Evolutionary conservation across 1,139 yeast species (phyloP).

Genomic region (Lodderomyces orthopsilosis): DNA sequence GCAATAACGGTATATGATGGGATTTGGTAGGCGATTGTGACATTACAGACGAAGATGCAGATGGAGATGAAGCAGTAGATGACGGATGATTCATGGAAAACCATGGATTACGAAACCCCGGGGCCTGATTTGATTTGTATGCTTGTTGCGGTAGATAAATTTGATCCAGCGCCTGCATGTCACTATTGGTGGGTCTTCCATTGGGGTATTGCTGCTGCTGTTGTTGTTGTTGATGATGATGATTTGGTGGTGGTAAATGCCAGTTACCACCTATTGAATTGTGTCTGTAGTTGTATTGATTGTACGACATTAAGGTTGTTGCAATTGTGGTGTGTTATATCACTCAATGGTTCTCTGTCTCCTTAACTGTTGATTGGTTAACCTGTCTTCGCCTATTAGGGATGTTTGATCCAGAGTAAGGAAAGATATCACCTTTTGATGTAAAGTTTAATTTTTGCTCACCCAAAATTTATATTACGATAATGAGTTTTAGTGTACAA

Average conservation of each 20-base stretch:
- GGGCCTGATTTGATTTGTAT: constrained; percentile 14
- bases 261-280: constrained; percentile 45
- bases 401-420: background rate
- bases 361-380: no score
- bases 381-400: no score
- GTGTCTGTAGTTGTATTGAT: constrained; percentile 32
- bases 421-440: no score
- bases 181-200: constrained; percentile 15
- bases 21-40: constrained; percentile 33
- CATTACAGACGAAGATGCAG: constrained; percentile 12
- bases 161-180: constrained; percentile 14
- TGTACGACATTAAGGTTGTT: constrained; percentile 10
- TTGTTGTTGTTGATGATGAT: constrained; percentile 14
- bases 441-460: background rate
- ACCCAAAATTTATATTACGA: background rate
- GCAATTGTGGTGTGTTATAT: background rate
- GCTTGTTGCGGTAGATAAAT: constrained; percentile 15
- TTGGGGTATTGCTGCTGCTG: constrained; percentile 9
- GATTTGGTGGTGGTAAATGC: constrained; percentile 33
- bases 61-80: constrained; percentile 10
- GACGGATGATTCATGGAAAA: constrained; percentile 23
- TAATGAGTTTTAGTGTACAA: no score
- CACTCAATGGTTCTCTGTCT: background rate
- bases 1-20: constrained; percentile 23
- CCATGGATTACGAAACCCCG: constrained; percentile 49